Percentiles rank a stretch among this genome's conserved stretches.
These are phyloP conservation scores for Vaccinium myrtillus DNA, from an alignment of 148 eudicot genomes.

Conservation along the genomic window DNA sequence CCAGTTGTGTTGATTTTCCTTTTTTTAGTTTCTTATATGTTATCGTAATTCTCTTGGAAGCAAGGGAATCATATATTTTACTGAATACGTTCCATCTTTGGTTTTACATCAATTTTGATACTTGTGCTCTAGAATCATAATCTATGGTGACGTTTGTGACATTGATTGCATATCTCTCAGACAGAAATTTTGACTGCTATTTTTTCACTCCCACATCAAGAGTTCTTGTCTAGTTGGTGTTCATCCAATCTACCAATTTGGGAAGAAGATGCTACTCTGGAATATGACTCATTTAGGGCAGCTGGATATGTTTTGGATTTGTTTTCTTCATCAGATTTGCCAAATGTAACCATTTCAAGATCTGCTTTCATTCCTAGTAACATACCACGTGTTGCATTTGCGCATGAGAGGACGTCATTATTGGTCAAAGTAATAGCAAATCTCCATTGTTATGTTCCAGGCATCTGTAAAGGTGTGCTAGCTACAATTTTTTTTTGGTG, in stretches of 20 bases:
- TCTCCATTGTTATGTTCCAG: slow-evolving; percentile 94
- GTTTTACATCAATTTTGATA: background rate
- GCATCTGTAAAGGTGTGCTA: slow-evolving; percentile 73
- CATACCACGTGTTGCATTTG: slow-evolving; percentile 63
- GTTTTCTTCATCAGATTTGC: slow-evolving; percentile 29
- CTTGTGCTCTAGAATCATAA: background rate
- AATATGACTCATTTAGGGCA: slow-evolving; percentile 63
- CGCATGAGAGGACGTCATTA: slow-evolving; percentile 82
- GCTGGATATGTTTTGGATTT: slow-evolving; percentile 62
- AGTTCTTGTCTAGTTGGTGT: slow-evolving; percentile 90
- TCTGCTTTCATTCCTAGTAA: slow-evolving; percentile 41
- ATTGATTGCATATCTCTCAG: slow-evolving; percentile 39
- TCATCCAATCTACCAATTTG: slow-evolving; percentile 66
- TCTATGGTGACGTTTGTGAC: slow-evolving; percentile 6
- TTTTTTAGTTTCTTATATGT: slow-evolving; percentile 2
- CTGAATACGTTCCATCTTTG: background rate
- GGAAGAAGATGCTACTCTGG: slow-evolving; percentile 80
- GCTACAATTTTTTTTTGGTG: slow-evolving; percentile 9
- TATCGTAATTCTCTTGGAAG: background rate
- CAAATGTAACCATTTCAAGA: slow-evolving; percentile 34
- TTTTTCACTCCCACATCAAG: slow-evolving; percentile 63
- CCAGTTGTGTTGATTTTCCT: background rate
- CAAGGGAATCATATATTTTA: background rate
- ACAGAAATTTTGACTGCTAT: slow-evolving; percentile 73
- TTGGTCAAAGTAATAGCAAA: slow-evolving; percentile 95